Evolutionary conservation across 345 rosid genomes (phyloP), one percentile per base, ranked within the genome.

Genomic region (Rhodomyrtus tomentosa): DNA sequence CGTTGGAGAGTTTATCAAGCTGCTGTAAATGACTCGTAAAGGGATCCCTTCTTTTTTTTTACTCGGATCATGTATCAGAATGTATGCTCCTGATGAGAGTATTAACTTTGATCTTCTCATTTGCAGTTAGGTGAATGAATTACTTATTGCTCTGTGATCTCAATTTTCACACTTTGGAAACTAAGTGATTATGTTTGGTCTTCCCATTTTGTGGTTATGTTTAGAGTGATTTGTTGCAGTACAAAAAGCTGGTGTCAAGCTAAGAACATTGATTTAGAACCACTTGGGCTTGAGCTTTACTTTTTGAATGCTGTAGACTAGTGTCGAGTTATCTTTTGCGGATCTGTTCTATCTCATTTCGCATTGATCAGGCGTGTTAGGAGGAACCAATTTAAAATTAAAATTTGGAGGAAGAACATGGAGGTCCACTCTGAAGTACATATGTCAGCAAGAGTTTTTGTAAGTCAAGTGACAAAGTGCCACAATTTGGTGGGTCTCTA

Each of bases 1-100:
- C 98, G 94, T 89, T 93, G 96, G 73, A 93, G 96, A 85, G 87
- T 90, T 85, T 90, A 90, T 84, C 94, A 93, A 86, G 90, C 91
- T 86, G 84, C 91, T 88, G 85, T 85, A 84, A 84, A 93, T 91
- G 49, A 88, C 86, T 45, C 92, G 90, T 91, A 84, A 74, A 74
- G 85, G 25, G 22, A 15, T 68, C 25, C n/a, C n/a, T n/a, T n/a
- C n/a, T n/a, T n/a, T n/a, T 68, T 68, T 68, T 8, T 36, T 18
- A 32, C 21, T 68, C 13, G 20, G 36, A 68, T 36, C 25, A 68
- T 20, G 79, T 20, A 68, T 36, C 45, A 18, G 79, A 36, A 68
- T 68, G 79, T 36, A 32, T 68, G 18, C 45, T 36, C 76, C 45
- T 36, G 76, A 68, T 18, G 76, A 20, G 45, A 68, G 76, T 4